Evolutionary conservation across 805 yeast species (phyloP).

Genomic region (Saccharomycopsis olivae): DNA sequence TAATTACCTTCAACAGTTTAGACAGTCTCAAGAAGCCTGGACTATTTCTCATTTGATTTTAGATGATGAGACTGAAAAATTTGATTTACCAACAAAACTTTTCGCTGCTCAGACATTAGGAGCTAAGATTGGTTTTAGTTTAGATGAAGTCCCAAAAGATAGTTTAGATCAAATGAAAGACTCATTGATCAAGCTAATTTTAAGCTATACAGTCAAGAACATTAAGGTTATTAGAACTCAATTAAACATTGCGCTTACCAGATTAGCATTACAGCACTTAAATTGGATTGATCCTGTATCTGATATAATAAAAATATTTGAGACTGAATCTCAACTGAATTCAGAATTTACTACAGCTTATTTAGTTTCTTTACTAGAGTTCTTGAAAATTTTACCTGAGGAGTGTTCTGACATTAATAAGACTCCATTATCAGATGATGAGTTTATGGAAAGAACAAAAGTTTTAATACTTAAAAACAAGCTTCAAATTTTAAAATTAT

Average conservation of each 20-base stretch:
- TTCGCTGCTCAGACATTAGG: constrained; percentile 90
- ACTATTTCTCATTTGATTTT: constrained; percentile 48
- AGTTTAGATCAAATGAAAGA: constrained; percentile 54
- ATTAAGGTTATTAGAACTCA: constrained; percentile 67
- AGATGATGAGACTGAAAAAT: constrained; percentile 19
- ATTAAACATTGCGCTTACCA: constrained; percentile 70
- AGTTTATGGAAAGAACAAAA: constrained; percentile 53
- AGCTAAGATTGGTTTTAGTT: constrained; percentile 73
- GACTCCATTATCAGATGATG: constrained; percentile 73
- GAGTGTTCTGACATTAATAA: constrained; percentile 72
- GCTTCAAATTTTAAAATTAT: constrained; percentile 51
- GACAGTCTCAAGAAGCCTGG: constrained; percentile 82
- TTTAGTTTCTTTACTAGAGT: constrained; percentile 49
- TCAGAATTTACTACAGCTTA: constrained; percentile 4
- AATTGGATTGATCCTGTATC: constrained; percentile 62
- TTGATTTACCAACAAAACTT: constrained; percentile 49
- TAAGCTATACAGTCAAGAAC: constrained; percentile 33
- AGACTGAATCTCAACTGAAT: constrained; percentile 10
- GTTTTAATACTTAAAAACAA: constrained; percentile 59
- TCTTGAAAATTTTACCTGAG: constrained; percentile 82
- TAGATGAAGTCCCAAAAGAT: constrained; percentile 59
- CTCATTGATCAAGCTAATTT: constrained; percentile 49
- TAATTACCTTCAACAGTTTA: constrained; percentile 64
- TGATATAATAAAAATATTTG: constrained; percentile 48
- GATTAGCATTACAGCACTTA: constrained; percentile 66